Evolutionary conservation across 345 rosid species (phyloP).

Genomic region (Corchorus olitorius): DNA sequence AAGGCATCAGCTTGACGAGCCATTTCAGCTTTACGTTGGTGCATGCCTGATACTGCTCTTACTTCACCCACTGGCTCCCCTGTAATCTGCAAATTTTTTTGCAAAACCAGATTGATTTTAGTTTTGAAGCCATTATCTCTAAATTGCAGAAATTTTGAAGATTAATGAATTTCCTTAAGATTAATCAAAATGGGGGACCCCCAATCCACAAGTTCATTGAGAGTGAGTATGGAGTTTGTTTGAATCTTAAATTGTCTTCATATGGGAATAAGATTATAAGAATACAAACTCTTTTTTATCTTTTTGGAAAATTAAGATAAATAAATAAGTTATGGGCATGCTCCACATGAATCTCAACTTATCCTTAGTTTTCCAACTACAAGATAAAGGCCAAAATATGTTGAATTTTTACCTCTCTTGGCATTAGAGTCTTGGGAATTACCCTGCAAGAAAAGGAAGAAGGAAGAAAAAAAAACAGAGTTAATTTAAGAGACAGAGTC

Average conservation of each 20-base stretch:
- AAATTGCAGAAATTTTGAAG: not conserved
- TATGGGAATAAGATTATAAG: not conserved
- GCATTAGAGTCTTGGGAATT: constrained; percentile 62
- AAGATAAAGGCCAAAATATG: not conserved
- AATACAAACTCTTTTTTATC: too few relatives aligned
- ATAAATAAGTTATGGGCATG: not conserved
- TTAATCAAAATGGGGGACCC: constrained; percentile 10
- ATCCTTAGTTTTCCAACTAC: not conserved
- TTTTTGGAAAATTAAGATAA: too few relatives aligned
- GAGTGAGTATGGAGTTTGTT: constrained; percentile 1
- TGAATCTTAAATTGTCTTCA: constrained; percentile 14
- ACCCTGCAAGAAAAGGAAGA: constrained; percentile 35
- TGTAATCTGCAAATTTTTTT: constrained; percentile 44
- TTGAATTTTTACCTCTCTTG: constrained; percentile 51
- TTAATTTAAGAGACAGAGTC: not conserved
- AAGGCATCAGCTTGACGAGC: constrained; percentile 84
- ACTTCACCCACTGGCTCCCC: constrained; percentile 78
- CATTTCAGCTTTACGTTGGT: constrained; percentile 84
- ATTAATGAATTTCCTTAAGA: not conserved
- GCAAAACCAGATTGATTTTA: not conserved
- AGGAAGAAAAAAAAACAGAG: too few relatives aligned
- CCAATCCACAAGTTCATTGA: not conserved
- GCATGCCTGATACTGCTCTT: constrained; percentile 71
- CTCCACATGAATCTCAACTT: not conserved
- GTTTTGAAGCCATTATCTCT: not conserved